Evolutionary conservation across 495 filamentous ascomycete genomes (phyloP).

Genomic region (Penicillium taxi): DNA sequence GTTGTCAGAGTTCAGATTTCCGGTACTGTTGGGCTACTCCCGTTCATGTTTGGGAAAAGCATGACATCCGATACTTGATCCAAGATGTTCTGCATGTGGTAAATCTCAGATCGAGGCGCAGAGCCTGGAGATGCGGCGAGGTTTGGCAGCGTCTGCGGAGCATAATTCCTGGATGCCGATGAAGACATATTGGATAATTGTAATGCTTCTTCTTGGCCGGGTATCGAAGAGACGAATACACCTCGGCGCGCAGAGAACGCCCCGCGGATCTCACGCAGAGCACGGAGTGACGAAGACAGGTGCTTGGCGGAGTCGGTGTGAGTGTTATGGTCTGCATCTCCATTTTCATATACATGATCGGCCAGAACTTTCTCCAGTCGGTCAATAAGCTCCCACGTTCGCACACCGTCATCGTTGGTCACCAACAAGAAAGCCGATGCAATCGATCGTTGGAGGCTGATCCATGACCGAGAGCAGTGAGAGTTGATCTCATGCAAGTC

Average conservation of each 20-base stretch:
- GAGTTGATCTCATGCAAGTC: constrained; percentile 37
- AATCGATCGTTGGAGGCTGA: constrained; percentile 41
- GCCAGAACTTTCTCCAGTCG: constrained; percentile 33
- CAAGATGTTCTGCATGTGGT: constrained; percentile 23
- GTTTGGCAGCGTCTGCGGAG: constrained; percentile 8
- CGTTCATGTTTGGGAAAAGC: constrained; percentile 35
- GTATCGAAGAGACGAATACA: background rate
- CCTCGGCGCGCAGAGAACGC: constrained; percentile 23
- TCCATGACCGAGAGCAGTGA: constrained; percentile 40
- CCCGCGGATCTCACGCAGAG: constrained; percentile 32
- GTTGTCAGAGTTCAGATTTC: constrained; percentile 3
- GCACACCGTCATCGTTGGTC: constrained; percentile 32
- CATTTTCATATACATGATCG: constrained; percentile 36
- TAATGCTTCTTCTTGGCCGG: constrained; percentile 3
- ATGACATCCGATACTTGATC: constrained; percentile 36
- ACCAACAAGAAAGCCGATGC: constrained; percentile 41
- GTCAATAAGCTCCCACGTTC: constrained; percentile 32
- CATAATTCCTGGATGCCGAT: constrained; percentile 18
- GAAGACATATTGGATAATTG: constrained; percentile 21
- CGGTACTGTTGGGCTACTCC: constrained; percentile 6
- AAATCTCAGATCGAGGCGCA: constrained; percentile 10
- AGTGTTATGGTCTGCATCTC: constrained; percentile 19
- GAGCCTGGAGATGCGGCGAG: constrained; percentile 1
- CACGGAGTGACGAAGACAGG: constrained; percentile 32
- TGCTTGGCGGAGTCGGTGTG: constrained; percentile 36